Evolutionary conservation across 2,329 filamentous ascomycete species (phyloP).

Genomic region (Exophiala oligosperma): DNA sequence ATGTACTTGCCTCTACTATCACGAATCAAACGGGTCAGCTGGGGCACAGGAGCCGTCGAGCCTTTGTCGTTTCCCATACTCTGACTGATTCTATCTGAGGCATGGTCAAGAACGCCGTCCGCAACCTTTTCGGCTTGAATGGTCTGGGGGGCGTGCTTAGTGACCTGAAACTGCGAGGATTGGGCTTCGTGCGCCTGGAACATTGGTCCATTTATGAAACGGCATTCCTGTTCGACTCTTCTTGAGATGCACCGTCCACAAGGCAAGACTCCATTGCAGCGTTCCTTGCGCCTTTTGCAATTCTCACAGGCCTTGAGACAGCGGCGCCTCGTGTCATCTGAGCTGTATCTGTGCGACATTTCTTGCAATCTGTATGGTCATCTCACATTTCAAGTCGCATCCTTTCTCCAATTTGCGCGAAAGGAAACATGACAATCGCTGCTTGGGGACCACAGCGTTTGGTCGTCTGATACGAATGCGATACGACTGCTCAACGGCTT

Average conservation of each 20-base stretch:
- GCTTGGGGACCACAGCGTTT: too few species aligned
- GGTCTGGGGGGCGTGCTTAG: not conserved
- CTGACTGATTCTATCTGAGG: not conserved
- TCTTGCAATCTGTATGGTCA: not conserved
- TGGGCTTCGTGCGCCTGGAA: not conserved
- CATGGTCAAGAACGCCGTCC: not conserved
- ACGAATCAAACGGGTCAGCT: constrained; percentile 46
- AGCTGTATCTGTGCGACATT: not conserved
- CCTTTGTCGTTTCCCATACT: not conserved
- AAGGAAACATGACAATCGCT: too few species aligned
- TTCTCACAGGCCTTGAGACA: constrained; percentile 44
- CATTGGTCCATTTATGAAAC: not conserved
- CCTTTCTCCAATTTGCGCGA: too few species aligned
- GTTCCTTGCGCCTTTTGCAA: constrained; percentile 50
- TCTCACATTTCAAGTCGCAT: too few species aligned
- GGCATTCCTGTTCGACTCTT: constrained; percentile 3
- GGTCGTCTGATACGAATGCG: too few species aligned
- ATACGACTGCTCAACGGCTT: too few species aligned
- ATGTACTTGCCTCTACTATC: constrained; percentile 53
- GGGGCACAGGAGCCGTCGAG: constrained; percentile 34
- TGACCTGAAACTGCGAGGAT: not conserved
- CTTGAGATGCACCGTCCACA: constrained; percentile 46
- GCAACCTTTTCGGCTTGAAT: not conserved
- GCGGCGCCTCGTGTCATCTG: not conserved
- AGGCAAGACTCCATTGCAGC: constrained; percentile 51